Base-by-base conservation (phyloP, 805 yeast genomes). In the Teunomyces gatunensis region DNA sequence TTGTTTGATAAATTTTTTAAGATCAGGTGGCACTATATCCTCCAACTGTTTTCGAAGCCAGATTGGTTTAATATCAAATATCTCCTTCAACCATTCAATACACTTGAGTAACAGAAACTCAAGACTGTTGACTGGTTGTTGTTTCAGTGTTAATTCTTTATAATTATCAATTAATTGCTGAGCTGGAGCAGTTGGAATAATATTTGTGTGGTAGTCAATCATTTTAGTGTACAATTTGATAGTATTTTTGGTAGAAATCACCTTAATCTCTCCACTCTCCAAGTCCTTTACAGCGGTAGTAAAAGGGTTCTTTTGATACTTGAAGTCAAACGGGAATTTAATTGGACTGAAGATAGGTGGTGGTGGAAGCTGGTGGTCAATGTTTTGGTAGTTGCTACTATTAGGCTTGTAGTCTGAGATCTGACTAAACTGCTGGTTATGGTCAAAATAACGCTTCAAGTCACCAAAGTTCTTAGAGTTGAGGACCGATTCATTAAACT, bases 291-390 rank as follows among this genome's bases (percentile, higher is more conserved):
- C 76, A 64, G 57, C 81, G 65, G 67, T 63, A 30, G 73, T 73
- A 48, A 70, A 61, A 2, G 91, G 84, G 55, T 88, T 91, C 52
- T 87, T 87, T 47, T 81, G 84, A 63, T 85, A 94, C 48, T 79
- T 80, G 65, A 89, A 92, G 54, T 81, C 79, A 57, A 81, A 85
- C 3, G 97, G 96, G 45, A 87, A 80, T 32, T 83, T 78, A 11
- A 85, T 80, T 37, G 85, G 80, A 0, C 96, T 84, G 53, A 89
- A 87, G 45, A 87, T 68, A 2, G 97, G 90, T 4, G 97, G 95
- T 0, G 98, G 96, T 1, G 95, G 85, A 12, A 91, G 58, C 50
- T 85, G 84, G 47, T 80, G 75, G 47, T 78, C 74, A 34, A 58
- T 65, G 48, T 71, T 69, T 11, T 52, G 57, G 25, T 43, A 50